Percentiles rank a stretch among this genome's conserved stretches.
These are phyloP conservation scores for Neoboletus magnificus DNA, from an alignment of 768 basidiomycete species.

Conservation along the genomic window DNA sequence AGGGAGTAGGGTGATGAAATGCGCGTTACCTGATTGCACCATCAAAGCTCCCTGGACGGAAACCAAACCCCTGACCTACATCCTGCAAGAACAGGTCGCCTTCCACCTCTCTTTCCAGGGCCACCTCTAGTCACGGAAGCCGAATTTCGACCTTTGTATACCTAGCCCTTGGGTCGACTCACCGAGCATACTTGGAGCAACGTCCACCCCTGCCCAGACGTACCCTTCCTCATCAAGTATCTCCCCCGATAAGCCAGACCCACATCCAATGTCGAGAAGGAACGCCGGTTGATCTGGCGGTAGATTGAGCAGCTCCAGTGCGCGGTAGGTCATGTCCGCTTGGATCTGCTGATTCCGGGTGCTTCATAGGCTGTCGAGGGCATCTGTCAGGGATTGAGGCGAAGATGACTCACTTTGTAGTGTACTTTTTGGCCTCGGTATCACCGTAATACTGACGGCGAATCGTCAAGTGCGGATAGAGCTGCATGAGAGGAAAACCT, in stretches of 20 bases:
- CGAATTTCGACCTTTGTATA: not conserved
- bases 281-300: constrained; percentile 78
- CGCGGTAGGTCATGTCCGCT: constrained; percentile 95
- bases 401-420: constrained; percentile 66
- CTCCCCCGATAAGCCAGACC: constrained; percentile 94
- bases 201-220: constrained; percentile 90
- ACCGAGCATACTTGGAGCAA: constrained; percentile 97
- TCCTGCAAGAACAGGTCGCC: constrained; percentile 97
- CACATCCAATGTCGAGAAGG: constrained; percentile 94
- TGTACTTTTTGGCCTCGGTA: constrained; percentile 93
- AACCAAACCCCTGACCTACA: constrained; percentile 97
- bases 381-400: not conserved
- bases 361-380: constrained; percentile 41
- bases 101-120: constrained; percentile 90
- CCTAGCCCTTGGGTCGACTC: constrained; percentile 23
- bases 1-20: not conserved
- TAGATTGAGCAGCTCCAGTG: constrained; percentile 84
- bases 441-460: constrained; percentile 89
- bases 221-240: constrained; percentile 94
- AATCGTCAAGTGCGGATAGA: not conserved
- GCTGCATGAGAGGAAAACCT: not conserved
- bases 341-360: constrained; percentile 96
- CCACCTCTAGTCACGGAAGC: constrained; percentile 66
- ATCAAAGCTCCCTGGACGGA: constrained; percentile 95
- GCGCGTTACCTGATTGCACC: constrained; percentile 84